Evolutionary conservation across 2,329 filamentous ascomycete species (phyloP).

Genomic region (Colletotrichum lini): DNA sequence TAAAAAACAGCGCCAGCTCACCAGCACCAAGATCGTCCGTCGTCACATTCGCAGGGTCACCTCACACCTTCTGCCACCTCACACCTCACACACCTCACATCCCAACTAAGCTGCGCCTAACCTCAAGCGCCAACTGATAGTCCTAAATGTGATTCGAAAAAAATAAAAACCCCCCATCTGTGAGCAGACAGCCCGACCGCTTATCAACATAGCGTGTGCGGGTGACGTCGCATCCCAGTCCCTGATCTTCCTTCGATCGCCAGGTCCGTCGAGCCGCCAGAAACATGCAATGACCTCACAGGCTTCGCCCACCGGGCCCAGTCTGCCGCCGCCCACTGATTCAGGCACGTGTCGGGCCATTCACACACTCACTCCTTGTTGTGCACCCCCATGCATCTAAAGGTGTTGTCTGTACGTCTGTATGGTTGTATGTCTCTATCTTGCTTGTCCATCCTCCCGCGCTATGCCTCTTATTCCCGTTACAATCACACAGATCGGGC

Average conservation of each 20-base stretch:
- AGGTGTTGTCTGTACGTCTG: background rate
- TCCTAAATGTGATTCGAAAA: background rate
- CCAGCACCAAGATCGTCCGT: constrained; percentile 14
- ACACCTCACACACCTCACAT: background rate
- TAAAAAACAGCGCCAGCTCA: constrained; percentile 7
- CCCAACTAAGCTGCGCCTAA: background rate
- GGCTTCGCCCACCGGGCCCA: background rate
- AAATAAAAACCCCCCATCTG: background rate
- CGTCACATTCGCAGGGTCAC: constrained; percentile 1
- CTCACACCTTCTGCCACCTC: background rate
- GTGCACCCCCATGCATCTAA: background rate
- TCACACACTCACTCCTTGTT: too few species aligned
- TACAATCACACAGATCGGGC: background rate
- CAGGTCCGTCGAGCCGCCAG: constrained; percentile 1
- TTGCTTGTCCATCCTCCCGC: background rate
- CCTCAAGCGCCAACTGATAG: background rate
- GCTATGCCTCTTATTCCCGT: background rate
- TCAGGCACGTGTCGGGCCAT: background rate
- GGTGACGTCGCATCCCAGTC: constrained; percentile 29
- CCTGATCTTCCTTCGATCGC: constrained; percentile 18
- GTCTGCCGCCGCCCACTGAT: background rate
- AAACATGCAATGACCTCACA: constrained; percentile 33
- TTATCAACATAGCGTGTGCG: background rate
- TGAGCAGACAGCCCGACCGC: background rate
- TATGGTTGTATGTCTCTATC: too few species aligned